A percentile compares a stretch with the other conserved stretches of the same genome.
phyloP scores from a whole-genome alignment of 2,329 filamentous ascomycete species.

The Beauveria sp. region DNA sequence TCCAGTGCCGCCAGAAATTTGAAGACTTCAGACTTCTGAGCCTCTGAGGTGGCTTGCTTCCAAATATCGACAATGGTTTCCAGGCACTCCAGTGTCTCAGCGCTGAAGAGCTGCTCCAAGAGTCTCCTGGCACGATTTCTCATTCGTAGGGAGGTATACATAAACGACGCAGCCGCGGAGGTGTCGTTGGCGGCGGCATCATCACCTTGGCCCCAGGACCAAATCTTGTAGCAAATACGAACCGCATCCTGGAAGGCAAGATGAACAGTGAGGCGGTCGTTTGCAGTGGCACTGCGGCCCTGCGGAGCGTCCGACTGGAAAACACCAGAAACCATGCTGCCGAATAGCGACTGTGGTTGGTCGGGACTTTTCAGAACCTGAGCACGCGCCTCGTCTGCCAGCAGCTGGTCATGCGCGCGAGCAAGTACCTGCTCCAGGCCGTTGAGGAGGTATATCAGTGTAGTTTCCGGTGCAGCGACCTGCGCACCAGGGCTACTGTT shows the following conservation, averaged over 20 bases:
- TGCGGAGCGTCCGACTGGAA: conserved; percentile 73
- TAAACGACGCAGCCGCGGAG: conserved; percentile 71
- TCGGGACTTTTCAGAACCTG: conserved; percentile 70
- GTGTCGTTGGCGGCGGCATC: conserved; percentile 54
- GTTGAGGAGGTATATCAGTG: conserved; percentile 79
- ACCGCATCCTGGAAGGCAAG: conserved; percentile 97
- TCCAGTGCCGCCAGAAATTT: conserved; percentile 86
- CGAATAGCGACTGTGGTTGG: conserved; percentile 80
- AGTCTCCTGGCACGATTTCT: conserved; percentile 81
- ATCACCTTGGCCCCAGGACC: conserved; percentile 76
- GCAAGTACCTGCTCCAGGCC: conserved; percentile 88
- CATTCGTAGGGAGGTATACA: conserved; percentile 84
- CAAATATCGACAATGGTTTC: conserved; percentile 87
- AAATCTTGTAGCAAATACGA: conserved; percentile 84
- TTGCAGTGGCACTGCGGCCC: conserved; percentile 77
- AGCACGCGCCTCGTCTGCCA: conserved; percentile 65
- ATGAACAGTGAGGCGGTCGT: conserved; percentile 85
- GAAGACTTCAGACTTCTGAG: conserved; percentile 59
- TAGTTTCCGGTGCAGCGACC: conserved; percentile 52
- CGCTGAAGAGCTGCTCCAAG: conserved; percentile 85
- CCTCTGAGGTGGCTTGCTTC: conserved; percentile 46
- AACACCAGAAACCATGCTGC: conserved; percentile 87
- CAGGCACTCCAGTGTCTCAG: conserved; percentile 85
- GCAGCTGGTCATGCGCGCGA: conserved; percentile 73
- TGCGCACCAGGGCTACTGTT: conserved; percentile 16